A percentile compares a stretch with the other conserved stretches of the same genome.
Conservation (phyloP, 257 asterid species). For the Paulownia fortunei region DNA sequence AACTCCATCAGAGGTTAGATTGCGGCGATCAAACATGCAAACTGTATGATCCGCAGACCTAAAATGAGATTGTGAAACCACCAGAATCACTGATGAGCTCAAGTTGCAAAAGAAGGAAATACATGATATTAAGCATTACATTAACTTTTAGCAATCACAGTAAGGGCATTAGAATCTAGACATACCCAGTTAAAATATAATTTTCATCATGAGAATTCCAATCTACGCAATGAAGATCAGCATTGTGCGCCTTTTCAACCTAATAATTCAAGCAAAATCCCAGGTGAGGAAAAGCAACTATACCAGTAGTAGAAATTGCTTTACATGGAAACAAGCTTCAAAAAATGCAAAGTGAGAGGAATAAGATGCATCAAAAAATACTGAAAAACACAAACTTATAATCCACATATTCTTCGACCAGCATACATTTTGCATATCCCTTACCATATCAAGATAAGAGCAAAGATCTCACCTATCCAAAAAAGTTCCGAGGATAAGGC, state of each 20-base stretch:
- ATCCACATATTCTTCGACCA: constrained; percentile 4
- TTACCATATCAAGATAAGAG: neutral
- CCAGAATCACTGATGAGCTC: constrained; percentile 29
- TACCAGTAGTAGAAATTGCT: constrained; percentile 26
- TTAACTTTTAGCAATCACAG: constrained; percentile 19
- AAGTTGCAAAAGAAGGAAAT: constrained; percentile 20
- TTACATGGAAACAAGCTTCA: constrained; percentile 18
- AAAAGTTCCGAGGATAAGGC: neutral
- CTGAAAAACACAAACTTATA: constrained; percentile 1
- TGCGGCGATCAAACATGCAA: constrained; percentile 96
- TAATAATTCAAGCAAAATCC: constrained; percentile 40
- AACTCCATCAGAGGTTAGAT: constrained; percentile 68
- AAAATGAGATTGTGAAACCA: constrained; percentile 33
- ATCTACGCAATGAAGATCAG: constrained; percentile 99
- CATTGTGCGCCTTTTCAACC: constrained; percentile 96
- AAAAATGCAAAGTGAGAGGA: constrained; percentile 8
- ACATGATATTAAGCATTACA: neutral
- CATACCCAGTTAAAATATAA: constrained; percentile 91
- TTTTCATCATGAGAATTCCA: constrained; percentile 95
- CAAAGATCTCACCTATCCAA: neutral
- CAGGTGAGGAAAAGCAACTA: constrained; percentile 30
- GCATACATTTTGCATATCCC: neutral
- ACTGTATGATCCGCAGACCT: constrained; percentile 96
- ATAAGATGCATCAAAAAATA: constrained; percentile 4
- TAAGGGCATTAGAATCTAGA: neutral